Percentiles rank a stretch among this genome's conserved stretches.
Evolutionary conservation across 2,329 filamentous ascomycete species (phyloP).

Genomic region (Trichoderma koningii): DNA sequence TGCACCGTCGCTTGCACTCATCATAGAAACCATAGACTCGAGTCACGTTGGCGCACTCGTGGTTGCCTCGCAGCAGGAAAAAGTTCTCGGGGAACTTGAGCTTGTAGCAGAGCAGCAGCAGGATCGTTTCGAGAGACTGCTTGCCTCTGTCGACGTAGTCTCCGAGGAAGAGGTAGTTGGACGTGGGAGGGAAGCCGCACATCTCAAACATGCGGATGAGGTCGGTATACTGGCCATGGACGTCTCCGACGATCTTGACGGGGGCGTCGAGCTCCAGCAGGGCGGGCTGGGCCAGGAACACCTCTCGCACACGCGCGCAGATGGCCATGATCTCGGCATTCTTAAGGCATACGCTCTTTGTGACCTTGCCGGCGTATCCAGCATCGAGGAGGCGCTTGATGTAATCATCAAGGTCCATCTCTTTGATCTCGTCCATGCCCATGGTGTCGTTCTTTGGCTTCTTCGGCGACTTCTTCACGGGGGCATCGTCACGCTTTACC

Average conservation of each 20-base stretch:
- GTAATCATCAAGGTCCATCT: conserved; percentile 94
- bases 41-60: conserved; percentile 95
- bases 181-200: conserved; percentile 90
- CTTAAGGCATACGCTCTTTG: conserved; percentile 94
- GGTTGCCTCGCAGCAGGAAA: conserved; percentile 90
- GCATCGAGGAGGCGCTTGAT: conserved; percentile 93
- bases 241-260: conserved; percentile 96
- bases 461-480: conserved; percentile 53
- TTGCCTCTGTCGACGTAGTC: conserved; percentile 98
- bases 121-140: conserved; percentile 91
- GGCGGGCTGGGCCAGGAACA: conserved; percentile 88
- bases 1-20: conserved; percentile 93
- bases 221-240: conserved; percentile 96
- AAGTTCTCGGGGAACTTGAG: conserved; percentile 97
- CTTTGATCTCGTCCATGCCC: conserved; percentile 87
- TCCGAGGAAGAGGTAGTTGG: conserved; percentile 92
- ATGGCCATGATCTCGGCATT: conserved; percentile 97
- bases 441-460: conserved; percentile 57
- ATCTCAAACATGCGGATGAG: conserved; percentile 97
- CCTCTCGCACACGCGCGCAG: conserved; percentile 83
- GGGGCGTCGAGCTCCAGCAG: conserved; percentile 89
- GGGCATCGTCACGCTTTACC: conserved; percentile 74
- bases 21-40: conserved; percentile 97
- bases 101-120: conserved; percentile 93
- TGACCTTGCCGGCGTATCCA: conserved; percentile 93